Evolutionary conservation across 495 filamentous ascomycete genomes (phyloP).

Genomic region (Rostrohypoxylon terebratum): DNA sequence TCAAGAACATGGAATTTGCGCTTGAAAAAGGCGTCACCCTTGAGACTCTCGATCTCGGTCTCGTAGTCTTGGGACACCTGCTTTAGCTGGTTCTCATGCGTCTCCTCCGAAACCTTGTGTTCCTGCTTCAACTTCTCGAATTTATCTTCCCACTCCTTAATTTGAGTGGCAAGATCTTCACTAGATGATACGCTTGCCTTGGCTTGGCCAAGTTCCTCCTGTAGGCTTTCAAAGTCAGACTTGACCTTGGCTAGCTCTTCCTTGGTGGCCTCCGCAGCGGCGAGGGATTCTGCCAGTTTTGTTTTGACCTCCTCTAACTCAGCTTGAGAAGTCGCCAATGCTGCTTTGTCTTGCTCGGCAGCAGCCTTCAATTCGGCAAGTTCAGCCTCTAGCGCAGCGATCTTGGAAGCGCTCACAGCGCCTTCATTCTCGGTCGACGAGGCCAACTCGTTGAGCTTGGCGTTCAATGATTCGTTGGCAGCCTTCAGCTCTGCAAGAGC

Average conservation of each 20-base stretch:
- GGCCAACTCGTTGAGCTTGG: slow-evolving; percentile 58
- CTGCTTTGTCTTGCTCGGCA: slow-evolving; percentile 55
- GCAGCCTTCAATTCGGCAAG: slow-evolving; percentile 55
- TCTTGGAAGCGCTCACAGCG: slow-evolving; percentile 48
- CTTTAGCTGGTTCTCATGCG: slow-evolving; percentile 62
- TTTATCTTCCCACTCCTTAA: slow-evolving; percentile 56
- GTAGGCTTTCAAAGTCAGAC: slow-evolving; percentile 52
- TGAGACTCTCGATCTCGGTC: slow-evolving; percentile 67
- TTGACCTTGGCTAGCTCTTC: slow-evolving; percentile 54
- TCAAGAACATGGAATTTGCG: slow-evolving; percentile 65
- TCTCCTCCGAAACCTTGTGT: slow-evolving; percentile 55
- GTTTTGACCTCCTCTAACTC: slow-evolving; percentile 54
- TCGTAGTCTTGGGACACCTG: slow-evolving; percentile 66
- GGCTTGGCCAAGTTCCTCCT: slow-evolving; percentile 54
- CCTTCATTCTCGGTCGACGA: slow-evolving; percentile 43
- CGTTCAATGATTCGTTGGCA: slow-evolving; percentile 58
- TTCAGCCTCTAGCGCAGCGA: slow-evolving; percentile 56
- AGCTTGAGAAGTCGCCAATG: slow-evolving; percentile 52
- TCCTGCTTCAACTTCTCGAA: slow-evolving; percentile 62
- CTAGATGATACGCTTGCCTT: slow-evolving; percentile 54
- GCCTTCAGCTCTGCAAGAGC: slow-evolving; percentile 56
- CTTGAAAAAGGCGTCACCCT: slow-evolving; percentile 66
- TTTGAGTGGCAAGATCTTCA: slow-evolving; percentile 54
- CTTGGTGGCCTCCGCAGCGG: slow-evolving; percentile 49
- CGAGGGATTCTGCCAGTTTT: slow-evolving; percentile 51